Percentiles rank a stretch among this genome's conserved stretches.
Conservation (phyloP, 306 rosid species). For the Fragaria ananassa region DNA sequence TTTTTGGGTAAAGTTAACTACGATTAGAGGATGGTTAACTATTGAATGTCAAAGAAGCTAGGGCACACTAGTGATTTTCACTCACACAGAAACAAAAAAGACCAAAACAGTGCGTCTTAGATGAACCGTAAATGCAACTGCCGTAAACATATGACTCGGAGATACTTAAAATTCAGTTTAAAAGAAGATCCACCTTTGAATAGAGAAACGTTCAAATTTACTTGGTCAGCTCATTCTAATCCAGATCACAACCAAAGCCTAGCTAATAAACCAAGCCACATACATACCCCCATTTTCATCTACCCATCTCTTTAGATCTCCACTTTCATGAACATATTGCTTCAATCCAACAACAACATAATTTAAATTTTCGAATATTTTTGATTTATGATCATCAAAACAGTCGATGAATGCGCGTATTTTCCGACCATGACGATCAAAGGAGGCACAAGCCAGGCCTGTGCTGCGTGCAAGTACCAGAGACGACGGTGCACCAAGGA, state of each 20-base stretch:
- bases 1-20: neutral
- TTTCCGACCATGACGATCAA: constrained; percentile 33
- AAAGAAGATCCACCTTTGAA: constrained; percentile 22
- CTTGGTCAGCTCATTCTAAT: constrained; percentile 21
- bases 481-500: constrained; percentile 45
- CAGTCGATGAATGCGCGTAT: neutral
- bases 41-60: neutral
- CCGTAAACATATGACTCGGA: neutral
- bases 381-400: constrained; percentile 5
- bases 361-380: neutral
- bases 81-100: neutral
- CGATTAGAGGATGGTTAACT: neutral
- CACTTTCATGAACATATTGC: neutral
- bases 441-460: constrained; percentile 61
- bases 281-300: neutral
- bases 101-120: neutral
- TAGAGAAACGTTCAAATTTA: constrained; percentile 25
- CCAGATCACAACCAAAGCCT: constrained; percentile 1
- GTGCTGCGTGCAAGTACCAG: constrained; percentile 70
- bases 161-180: constrained; percentile 18
- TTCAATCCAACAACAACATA: neutral
- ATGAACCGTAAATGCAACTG: neutral
- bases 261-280: constrained; percentile 3
- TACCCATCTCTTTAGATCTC: neutral
- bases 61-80: neutral